A percentile compares a stretch with the other conserved stretches of the same genome.
phyloP scores from a whole-genome alignment of 2,329 filamentous ascomycete genomes.

The Penicillium hesseltinei region DNA sequence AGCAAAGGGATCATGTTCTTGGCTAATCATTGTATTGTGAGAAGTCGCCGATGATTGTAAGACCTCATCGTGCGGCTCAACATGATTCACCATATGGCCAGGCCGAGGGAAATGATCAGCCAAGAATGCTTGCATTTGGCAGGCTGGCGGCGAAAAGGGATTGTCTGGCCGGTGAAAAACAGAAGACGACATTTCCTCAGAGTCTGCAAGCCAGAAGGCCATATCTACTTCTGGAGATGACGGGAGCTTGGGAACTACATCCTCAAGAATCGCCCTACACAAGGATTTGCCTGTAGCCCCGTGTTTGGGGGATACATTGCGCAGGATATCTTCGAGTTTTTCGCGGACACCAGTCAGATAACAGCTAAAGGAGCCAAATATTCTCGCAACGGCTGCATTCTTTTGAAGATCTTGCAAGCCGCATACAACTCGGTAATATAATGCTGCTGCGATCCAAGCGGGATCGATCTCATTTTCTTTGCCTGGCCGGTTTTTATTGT shows the following conservation, averaged over 20 bases:
- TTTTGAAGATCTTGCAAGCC: constrained; percentile 7
- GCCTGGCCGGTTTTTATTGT: neutral
- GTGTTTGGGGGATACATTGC: neutral
- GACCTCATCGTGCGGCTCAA: neutral
- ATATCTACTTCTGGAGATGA: constrained; percentile 1
- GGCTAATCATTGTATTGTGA: neutral
- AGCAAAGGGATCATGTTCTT: neutral
- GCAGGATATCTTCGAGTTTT: constrained; percentile 9
- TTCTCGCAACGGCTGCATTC: constrained; percentile 1
- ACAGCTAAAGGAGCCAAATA: constrained; percentile 3
- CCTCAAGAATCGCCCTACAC: neutral
- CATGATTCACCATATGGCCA: neutral
- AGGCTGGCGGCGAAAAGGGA: neutral
- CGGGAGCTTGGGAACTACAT: constrained; percentile 7
- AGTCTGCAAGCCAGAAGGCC: neutral
- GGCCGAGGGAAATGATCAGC: neutral
- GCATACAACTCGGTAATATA: constrained; percentile 18
- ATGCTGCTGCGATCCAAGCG: constrained; percentile 17
- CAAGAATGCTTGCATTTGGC: neutral
- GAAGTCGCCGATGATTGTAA: neutral
- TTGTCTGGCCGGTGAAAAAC: neutral
- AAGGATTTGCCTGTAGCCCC: neutral
- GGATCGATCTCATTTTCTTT: constrained; percentile 6
- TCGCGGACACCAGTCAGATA: neutral
- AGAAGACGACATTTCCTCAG: neutral